Evolutionary conservation across 768 basidiomycete genomes (phyloP).

Genomic region (Lactifluus volemus): DNA sequence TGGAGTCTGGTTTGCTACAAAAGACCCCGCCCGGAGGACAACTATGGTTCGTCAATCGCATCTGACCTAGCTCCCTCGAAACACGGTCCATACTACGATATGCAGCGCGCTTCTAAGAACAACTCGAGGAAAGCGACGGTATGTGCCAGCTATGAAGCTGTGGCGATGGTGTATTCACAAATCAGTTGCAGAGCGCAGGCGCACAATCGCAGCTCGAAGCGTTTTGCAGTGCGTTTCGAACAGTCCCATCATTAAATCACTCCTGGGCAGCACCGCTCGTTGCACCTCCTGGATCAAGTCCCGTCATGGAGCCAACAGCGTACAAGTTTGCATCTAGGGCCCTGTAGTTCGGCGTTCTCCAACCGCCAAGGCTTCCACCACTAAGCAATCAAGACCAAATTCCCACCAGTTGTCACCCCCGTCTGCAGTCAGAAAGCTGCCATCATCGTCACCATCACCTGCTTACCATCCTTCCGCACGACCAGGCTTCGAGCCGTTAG

Average conservation of each 20-base stretch:
- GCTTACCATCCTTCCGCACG: background rate
- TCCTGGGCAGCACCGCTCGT: constrained; percentile 9
- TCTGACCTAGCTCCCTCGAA: background rate
- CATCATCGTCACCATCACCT: background rate
- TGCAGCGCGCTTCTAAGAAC: background rate
- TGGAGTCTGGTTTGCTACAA: constrained; percentile 1
- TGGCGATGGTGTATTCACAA: background rate
- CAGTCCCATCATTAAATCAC: background rate
- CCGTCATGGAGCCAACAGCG: background rate
- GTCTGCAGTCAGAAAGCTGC: background rate
- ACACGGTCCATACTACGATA: background rate
- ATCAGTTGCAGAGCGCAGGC: background rate
- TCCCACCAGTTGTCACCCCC: background rate
- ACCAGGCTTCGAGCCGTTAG: background rate
- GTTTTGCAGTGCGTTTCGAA: constrained; percentile 5
- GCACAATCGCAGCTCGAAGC: background rate
- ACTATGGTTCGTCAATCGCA: background rate
- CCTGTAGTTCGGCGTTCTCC: constrained; percentile 8
- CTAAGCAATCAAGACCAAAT: background rate
- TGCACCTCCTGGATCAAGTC: background rate
- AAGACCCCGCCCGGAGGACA: background rate
- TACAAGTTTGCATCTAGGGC: constrained; percentile 12
- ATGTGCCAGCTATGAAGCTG: background rate
- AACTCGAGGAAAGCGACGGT: background rate
- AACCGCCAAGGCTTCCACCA: background rate